Evolutionary conservation across 2,329 filamentous ascomycete species (phyloP), one percentile per base, ranked within the genome.

Genomic region (Alternaria arborescens): DNA sequence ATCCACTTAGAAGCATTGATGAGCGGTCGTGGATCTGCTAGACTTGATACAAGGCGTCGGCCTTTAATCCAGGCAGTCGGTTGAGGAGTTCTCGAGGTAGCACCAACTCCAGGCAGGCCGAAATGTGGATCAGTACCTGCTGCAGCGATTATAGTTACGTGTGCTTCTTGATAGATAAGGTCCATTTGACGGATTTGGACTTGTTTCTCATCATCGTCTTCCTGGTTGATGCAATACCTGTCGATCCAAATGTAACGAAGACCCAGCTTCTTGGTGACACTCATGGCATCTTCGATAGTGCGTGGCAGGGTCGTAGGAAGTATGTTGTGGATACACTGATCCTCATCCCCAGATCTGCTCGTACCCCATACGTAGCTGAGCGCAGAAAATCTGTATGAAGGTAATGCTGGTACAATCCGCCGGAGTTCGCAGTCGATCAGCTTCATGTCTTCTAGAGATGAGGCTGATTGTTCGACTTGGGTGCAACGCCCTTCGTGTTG

Each of bases 321-420:
- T 16, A 1, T 0, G 1, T 14, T 10, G 0, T 20, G 3, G 0
- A 22, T 5, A 34, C 28, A 34, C n/a, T 7, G 18, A 22, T 22
- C n/a, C 0, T 47, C 28, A 12, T 24, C 22, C 5, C 12, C 44
- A 20, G 44, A 34, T 10, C 18, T 32, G 6, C 43, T 32, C 1
- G 44, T 22, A 2, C 44, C 44, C 28, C 44, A 47, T 3, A 32
- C 28, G 22, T 47, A 47, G 18, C 44, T 47, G n/a, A 47, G 44
- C 14, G 44, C 28, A 14, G 44, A 22, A 34, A 22, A 47, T 3
- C 22, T 3, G 12, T 32, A 32, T 5, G 11, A 14, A 2, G 28
- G 11, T 4, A 22, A 32, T 1, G 44, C 28, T 14, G n/a, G 28
- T 6, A 47, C 44, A 6, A 47, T 47, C 10, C 2, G 28, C 14